phyloP scores from a whole-genome alignment of 768 basidiomycete genomes.

The Pleurotus ostreatus region DNA sequence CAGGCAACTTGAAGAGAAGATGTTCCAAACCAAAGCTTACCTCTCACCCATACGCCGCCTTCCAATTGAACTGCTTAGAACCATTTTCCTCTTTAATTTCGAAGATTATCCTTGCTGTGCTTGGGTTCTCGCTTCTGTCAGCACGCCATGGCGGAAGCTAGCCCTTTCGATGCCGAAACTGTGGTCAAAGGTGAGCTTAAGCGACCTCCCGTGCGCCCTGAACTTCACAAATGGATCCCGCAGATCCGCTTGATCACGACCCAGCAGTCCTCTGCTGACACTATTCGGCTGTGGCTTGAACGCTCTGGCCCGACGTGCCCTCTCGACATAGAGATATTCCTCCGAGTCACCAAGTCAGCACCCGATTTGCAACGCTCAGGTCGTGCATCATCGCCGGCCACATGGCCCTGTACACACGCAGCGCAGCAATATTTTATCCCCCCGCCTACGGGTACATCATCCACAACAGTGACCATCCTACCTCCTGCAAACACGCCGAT shows the following conservation, averaged over 20 bases:
- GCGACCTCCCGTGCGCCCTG: no score
- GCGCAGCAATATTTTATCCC: constrained; percentile 33
- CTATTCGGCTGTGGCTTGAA: constrained; percentile 79
- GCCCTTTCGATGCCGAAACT: constrained; percentile 62
- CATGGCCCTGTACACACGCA: constrained; percentile 29
- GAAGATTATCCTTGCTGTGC: constrained; percentile 69
- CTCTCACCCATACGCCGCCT: constrained; percentile 70
- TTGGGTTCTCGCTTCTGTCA: constrained; percentile 73
- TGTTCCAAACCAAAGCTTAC: constrained; percentile 54
- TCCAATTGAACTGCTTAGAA: constrained; percentile 67
- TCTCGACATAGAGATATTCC: constrained; percentile 77
- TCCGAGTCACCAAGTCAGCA: constrained; percentile 43
- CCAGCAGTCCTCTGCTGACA: constrained; percentile 69
- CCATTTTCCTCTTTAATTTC: constrained; percentile 68
- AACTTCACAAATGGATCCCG: neutral
- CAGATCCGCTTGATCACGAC: constrained; percentile 75
- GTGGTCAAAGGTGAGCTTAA: constrained; percentile 69
- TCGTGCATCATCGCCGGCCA: constrained; percentile 27
- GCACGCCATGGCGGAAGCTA: constrained; percentile 60
- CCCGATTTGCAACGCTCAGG: constrained; percentile 20
- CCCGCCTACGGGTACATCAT: constrained; percentile 20
- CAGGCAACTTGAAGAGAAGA: constrained; percentile 40
- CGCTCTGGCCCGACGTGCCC: constrained; percentile 68
- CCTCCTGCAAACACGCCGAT: constrained; percentile 39
- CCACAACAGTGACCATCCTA: constrained; percentile 21